A percentile compares a stretch with the other conserved stretches of the same genome.
These are phyloP conservation scores for Zoysia japonica DNA, from an alignment of 176 grass and related monocot genomes.

Conservation along the genomic window DNA sequence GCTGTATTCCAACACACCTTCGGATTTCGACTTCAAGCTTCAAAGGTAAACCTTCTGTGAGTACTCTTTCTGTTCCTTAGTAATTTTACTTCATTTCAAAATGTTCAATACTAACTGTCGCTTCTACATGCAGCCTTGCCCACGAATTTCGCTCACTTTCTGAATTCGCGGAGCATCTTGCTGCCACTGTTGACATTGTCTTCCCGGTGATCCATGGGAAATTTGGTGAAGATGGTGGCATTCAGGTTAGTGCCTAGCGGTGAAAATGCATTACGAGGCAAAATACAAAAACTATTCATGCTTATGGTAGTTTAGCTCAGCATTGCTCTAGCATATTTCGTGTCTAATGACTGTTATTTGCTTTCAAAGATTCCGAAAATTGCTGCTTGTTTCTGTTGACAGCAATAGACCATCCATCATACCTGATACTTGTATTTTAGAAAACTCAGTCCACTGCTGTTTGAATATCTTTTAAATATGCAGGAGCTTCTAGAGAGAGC, in stretches of 20 bases:
- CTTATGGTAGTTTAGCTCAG: background rate
- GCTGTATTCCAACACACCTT: conserved; percentile 91
- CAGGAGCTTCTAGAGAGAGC: conserved; percentile 86
- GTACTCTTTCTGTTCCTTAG: background rate
- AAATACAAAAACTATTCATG: background rate
- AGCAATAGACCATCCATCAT: background rate
- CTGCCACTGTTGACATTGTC: conserved; percentile 63
- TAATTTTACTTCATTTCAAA: background rate
- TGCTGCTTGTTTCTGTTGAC: conserved; percentile 3
- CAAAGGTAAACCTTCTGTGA: conserved; percentile 54
- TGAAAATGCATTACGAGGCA: background rate
- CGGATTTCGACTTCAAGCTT: conserved; percentile 96
- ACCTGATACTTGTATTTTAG: background rate
- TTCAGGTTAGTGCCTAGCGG: conserved; percentile 55
- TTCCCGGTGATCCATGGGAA: conserved; percentile 93
- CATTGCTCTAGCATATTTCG: background rate
- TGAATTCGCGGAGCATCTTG: conserved; percentile 62
- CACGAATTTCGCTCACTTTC: conserved; percentile 67
- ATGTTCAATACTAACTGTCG: background rate
- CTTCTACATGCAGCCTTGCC: conserved; percentile 71
- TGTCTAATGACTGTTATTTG: background rate
- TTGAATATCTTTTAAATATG: conserved; percentile 22
- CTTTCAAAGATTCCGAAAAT: background rate
- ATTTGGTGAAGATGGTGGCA: conserved; percentile 95
- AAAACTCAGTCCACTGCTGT: conserved; percentile 9